phyloP scores from a whole-genome alignment of 345 rosid genomes.

The Linum usitatissimum region DNA sequence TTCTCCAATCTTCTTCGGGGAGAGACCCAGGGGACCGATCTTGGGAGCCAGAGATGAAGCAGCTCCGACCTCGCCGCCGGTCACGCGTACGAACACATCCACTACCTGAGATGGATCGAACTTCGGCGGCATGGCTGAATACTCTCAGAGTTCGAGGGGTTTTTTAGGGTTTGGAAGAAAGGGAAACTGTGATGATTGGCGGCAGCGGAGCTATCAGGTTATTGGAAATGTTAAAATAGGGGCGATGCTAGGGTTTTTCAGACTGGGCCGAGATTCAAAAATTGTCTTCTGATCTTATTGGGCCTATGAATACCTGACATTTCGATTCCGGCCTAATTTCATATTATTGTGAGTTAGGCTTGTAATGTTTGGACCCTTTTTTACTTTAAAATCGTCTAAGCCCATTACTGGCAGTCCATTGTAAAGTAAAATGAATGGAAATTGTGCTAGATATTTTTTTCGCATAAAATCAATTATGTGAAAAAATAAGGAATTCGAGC shows the following conservation, averaged over 20 bases:
- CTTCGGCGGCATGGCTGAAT: slow-evolving; percentile 7
- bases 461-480: no score
- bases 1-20: slow-evolving; percentile 10
- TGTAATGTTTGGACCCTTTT: background rate
- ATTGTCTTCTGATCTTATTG: background rate
- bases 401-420: no score
- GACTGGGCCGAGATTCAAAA: background rate
- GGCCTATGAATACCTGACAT: background rate
- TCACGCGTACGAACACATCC: slow-evolving; percentile 7
- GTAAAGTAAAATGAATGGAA: no score
- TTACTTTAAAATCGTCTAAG: no score
- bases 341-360: background rate
- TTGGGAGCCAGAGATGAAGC: slow-evolving; percentile 10
- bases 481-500: no score
- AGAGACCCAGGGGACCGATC: slow-evolving; percentile 10
- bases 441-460: no score
- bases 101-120: slow-evolving; percentile 10
- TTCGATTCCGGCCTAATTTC: background rate
- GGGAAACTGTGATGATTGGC: background rate
- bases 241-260: background rate
- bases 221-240: background rate
- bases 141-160: no score
- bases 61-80: slow-evolving; percentile 9
- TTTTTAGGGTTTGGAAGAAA: background rate
- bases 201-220: background rate